Evolutionary conservation across 139 green algal genomes (phyloP).

Genomic region (Chlamydomonas applanata): DNA sequence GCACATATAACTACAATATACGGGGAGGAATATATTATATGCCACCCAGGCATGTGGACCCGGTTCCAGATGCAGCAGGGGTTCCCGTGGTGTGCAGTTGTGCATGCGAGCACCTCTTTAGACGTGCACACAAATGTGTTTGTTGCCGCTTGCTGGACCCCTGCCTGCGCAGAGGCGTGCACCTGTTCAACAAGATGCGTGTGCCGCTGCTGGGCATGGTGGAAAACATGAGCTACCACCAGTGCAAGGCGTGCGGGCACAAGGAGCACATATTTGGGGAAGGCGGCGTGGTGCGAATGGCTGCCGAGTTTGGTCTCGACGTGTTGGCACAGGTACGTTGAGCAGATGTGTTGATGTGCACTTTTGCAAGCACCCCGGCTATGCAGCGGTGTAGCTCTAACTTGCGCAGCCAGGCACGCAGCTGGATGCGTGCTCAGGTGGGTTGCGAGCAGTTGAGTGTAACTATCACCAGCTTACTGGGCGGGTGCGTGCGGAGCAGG

Average conservation of each 20-base stretch:
- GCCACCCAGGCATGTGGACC: no score
- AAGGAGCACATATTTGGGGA: slow-evolving; percentile 82
- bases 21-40: no score
- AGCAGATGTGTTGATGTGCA: background rate
- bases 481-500: background rate
- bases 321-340: slow-evolving; percentile 84
- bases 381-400: background rate
- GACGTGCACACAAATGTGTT: no score
- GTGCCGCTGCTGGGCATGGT: slow-evolving; percentile 84
- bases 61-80: no score
- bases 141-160: no score
- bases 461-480: background rate
- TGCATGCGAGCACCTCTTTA: no score
- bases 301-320: slow-evolving; percentile 63
- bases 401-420: background rate
- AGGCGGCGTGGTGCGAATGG: slow-evolving; percentile 63
- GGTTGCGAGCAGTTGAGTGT: background rate
- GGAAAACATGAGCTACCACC: slow-evolving; percentile 88
- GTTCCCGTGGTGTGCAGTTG: no score
- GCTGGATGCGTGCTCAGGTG: no score
- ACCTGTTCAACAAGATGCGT: slow-evolving; percentile 81
- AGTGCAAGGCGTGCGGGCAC: slow-evolving; percentile 71
- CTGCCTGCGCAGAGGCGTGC: slow-evolving; percentile 50
- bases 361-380: background rate
- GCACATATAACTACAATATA: no score